Conservation (phyloP, 2,329 filamentous ascomycete genomes). For the Chlorencoelia australis region DNA sequence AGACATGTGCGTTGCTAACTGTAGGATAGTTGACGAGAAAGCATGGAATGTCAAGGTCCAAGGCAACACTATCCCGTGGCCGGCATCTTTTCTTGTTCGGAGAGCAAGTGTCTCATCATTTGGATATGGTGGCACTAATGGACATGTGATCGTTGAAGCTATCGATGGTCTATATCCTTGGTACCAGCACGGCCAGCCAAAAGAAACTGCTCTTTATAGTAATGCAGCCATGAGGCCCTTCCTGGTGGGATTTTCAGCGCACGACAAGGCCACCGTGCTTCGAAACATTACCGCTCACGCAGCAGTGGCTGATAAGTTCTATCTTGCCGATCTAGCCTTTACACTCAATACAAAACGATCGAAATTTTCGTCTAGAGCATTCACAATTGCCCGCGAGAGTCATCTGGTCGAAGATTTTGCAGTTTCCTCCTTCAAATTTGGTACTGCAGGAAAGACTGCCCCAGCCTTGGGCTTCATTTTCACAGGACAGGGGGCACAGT, state of each 20-base stretch:
- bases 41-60: background rate
- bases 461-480: too few relatives aligned
- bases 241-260: background rate
- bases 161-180: background rate
- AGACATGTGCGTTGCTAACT: too few relatives aligned
- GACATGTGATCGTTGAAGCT: constrained; percentile 27
- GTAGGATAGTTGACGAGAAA: constrained; percentile 1
- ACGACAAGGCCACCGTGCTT: constrained; percentile 2
- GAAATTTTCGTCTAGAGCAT: background rate
- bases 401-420: background rate
- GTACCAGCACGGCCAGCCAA: background rate
- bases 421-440: background rate
- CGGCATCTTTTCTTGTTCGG: background rate
- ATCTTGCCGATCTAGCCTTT: constrained; percentile 1
- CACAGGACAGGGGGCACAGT: constrained; percentile 25
- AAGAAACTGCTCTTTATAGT: background rate
- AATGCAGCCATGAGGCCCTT: background rate
- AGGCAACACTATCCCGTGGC: constrained; percentile 3
- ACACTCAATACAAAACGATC: constrained; percentile 1
- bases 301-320: constrained; percentile 2
- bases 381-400: background rate
- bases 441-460: background rate
- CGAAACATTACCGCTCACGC: constrained; percentile 1
- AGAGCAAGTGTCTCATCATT: constrained; percentile 3
- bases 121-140: constrained; percentile 31